Evolutionary conservation across 805 yeast genomes (phyloP).

Genomic region (Candida sanyiensis): DNA sequence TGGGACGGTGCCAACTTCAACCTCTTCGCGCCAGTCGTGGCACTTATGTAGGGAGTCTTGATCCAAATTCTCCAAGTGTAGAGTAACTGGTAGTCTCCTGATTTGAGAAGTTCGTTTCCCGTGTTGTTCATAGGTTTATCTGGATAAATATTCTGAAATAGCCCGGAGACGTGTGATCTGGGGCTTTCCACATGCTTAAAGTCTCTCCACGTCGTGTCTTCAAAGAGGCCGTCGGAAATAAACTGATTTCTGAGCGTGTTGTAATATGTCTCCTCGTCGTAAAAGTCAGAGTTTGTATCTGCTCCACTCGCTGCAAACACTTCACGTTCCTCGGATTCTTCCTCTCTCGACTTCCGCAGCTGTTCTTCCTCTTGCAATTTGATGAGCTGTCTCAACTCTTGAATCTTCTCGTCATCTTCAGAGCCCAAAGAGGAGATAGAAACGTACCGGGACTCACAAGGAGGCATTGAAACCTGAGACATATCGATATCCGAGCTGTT

Average conservation of each 20-base stretch:
- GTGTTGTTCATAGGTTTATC: conserved; percentile 2
- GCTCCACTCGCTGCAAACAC: neutral
- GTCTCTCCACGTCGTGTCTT: neutral
- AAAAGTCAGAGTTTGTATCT: neutral
- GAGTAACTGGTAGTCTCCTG: conserved; percentile 6
- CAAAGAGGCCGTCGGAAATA: neutral
- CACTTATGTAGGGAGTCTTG: neutral
- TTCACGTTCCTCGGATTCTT: neutral
- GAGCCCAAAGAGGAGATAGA: conserved; percentile 1
- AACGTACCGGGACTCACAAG: neutral
- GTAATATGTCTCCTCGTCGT: conserved; percentile 6
- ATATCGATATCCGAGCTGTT: conserved; percentile 1
- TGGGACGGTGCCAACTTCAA: neutral
- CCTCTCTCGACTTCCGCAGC: neutral
- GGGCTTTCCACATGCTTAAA: neutral
- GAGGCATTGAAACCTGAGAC: neutral
- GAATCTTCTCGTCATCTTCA: conserved; percentile 5
- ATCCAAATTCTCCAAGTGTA: conserved; percentile 6
- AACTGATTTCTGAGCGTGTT: conserved; percentile 8
- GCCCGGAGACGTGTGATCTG: neutral
- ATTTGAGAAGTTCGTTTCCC: neutral
- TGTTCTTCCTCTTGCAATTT: conserved; percentile 5
- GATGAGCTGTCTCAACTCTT: conserved; percentile 3
- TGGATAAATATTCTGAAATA: neutral
- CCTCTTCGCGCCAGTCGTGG: neutral